Base-by-base conservation (phyloP, 2,329 filamentous ascomycete genomes). In the Talaromyces amestolkiae region DNA sequence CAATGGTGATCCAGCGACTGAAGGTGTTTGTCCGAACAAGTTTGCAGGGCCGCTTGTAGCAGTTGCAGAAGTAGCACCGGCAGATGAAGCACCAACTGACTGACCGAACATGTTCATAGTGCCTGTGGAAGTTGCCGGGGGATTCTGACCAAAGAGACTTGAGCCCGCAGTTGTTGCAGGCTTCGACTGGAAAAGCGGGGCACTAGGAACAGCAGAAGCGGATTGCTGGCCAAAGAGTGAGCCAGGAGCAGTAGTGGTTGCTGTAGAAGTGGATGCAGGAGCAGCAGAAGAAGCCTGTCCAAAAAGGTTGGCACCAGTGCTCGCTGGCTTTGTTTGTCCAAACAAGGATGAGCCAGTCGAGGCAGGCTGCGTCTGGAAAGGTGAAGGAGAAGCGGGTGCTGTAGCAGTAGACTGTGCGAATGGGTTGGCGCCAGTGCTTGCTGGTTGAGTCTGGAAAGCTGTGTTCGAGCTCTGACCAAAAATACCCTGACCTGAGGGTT, bases 251-350 rank as follows among this genome's bases (percentile, higher is more conserved):
- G 70, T 64, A 4, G 67, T 63, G 65, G 53, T 47, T 37, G 54
- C n/a, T 33, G 39, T 37, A 10, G 63, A n/a, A 27, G 71, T 59
- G 10, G 70, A 59, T 17, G 61, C 45, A 51, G 66, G 65, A 35
- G 56, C 67, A 37, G 63, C 68, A 56, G 67, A 64, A 53, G 68
- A 66, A 10, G 74, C 72, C 60, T 76, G 72, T 11, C 70, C 70
- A 63, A 77, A 76, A n/a, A 70, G 43, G 33, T 69, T 66, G 31
- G 72, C 71, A 22, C 62, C 65, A n/a, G 67, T 61, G 33, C 67
- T 70, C 24, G 70, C 61, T 60, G 70, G 70, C 13, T 53, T 62
- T 19, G 61, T 62, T 31, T 61, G 51, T 39, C 68, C 63, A 58
- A 68, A 63, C 33, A 69, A 58, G 11, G 68, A 59, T 31, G 67